Percentiles rank a stretch among this genome's conserved stretches.
phyloP scores from a whole-genome alignment of 1,284 basidiomycete species.

The Cryptococcus floricola region DNA sequence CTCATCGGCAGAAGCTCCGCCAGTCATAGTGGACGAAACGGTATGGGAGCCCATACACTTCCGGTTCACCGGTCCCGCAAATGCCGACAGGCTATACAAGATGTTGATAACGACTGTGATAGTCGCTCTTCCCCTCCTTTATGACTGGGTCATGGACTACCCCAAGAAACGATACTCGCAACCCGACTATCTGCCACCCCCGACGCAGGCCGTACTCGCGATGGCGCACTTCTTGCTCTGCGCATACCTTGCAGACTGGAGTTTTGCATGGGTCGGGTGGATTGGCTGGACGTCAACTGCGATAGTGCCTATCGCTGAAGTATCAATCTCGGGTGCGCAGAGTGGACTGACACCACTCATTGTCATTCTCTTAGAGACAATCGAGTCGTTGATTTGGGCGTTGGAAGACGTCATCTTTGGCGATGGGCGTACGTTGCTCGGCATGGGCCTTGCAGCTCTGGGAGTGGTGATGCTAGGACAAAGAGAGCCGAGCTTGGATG shows the following conservation, averaged over 20 bases:
- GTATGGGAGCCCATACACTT: slow-evolving; percentile 16
- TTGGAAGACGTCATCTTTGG: slow-evolving; percentile 29
- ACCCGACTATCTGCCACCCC: slow-evolving; percentile 18
- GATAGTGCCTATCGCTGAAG: slow-evolving; percentile 11
- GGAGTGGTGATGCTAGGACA: slow-evolving; percentile 12
- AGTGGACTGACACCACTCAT: slow-evolving; percentile 15
- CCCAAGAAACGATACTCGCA: slow-evolving; percentile 11
- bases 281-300: not conserved
- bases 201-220: slow-evolving; percentile 19
- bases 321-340: slow-evolving; percentile 4
- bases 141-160: slow-evolving; percentile 22
- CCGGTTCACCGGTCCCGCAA: slow-evolving; percentile 20
- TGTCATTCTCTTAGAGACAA: slow-evolving; percentile 14
- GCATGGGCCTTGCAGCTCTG: slow-evolving; percentile 17
- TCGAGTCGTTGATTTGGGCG: slow-evolving; percentile 18
- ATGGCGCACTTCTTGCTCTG: slow-evolving; percentile 10
- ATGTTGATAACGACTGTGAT: slow-evolving; percentile 21
- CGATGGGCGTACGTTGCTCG: slow-evolving; percentile 21
- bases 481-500: slow-evolving; percentile 8
- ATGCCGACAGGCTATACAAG: slow-evolving; percentile 21
- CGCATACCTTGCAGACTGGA: slow-evolving; percentile 15
- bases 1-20: not conserved
- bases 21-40: slow-evolving; percentile 8
- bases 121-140: slow-evolving; percentile 16
- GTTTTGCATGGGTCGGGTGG: slow-evolving; percentile 15